Base-by-base conservation (phyloP, 768 basidiomycete genomes). In the Mycena kentingensis region DNA sequence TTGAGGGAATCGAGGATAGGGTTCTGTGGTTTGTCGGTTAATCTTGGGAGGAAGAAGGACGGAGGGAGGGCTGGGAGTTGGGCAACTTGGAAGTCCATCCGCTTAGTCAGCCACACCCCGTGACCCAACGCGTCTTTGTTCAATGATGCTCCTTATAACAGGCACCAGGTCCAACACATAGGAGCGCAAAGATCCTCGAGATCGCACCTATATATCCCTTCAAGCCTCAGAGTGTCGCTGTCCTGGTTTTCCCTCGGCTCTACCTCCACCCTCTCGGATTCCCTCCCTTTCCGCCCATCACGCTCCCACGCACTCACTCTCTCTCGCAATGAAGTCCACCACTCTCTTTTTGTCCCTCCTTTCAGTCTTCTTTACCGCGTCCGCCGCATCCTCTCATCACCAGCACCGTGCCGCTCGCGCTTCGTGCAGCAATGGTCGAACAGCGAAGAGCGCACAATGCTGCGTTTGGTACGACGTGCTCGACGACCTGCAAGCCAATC, bases 21-120 rank as follows among this genome's bases (percentile, higher is more conserved):
- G 65, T 92, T 84, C 63, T 90, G 89, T 3, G 89, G 88, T 57
- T 79, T 82, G 52, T 90, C 79, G n/a, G 75, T 70, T 38, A 92
- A 68, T n/a, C 60, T 67, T 10, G 87, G 84, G n/a, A 89, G 73
- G 49, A 78, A 83, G 66, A 90, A 90, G 13, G 54, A 66, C 1
- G 79, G 73, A 15, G 66, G 57, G 37, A 83, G 65, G 5, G n/a
- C n/a, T n/a, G n/a, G n/a, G n/a, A n/a, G n/a, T n/a, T n/a, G n/a
- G n/a, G n/a, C n/a, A n/a, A n/a, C 70, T 68, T 8, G 77, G 67
- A 19, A 83, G 67, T 19, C 63, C 63, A 25, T 69, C 58, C n/a
- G 11, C 25, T 8, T 42, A 11, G 10, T 6, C 11, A 10, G 41
- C n/a, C n/a, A n/a, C n/a, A n/a, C n/a, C n/a, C n/a, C n/a, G n/a